These are phyloP conservation scores for Fusarium falciforme DNA, from an alignment of 2,329 filamentous ascomycete genomes.

Conservation along the genomic window DNA sequence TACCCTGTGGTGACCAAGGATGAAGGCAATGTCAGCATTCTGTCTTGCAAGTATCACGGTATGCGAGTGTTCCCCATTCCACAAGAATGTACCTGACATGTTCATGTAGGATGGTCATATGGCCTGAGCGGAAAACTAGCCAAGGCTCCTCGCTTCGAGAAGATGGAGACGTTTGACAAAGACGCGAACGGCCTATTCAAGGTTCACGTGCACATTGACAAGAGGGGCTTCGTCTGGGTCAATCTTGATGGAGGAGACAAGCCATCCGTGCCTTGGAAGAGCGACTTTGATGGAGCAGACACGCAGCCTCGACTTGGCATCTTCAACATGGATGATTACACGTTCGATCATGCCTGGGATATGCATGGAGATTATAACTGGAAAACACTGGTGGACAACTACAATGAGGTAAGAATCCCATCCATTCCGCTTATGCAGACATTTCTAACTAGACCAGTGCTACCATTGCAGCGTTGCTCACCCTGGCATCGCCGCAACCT, in stretches of 20 bases:
- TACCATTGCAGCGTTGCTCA: conserved; percentile 32
- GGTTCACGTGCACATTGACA: conserved; percentile 64
- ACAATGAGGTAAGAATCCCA: conserved; percentile 59
- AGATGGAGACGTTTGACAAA: conserved; percentile 65
- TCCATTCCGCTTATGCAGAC: background rate
- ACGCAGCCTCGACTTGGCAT: conserved; percentile 56
- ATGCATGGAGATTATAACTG: conserved; percentile 68
- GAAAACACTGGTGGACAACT: conserved; percentile 71
- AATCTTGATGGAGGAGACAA: conserved; percentile 62
- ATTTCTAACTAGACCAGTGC: background rate
- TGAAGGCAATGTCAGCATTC: conserved; percentile 61
- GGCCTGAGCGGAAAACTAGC: conserved; percentile 66
- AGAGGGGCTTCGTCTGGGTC: conserved; percentile 66
- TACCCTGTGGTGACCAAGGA: conserved; percentile 65
- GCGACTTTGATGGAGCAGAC: conserved; percentile 61
- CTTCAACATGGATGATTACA: conserved; percentile 63
- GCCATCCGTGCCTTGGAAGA: conserved; percentile 60
- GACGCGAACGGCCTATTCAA: conserved; percentile 64
- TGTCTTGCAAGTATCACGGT: conserved; percentile 70
- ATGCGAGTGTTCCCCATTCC: too few species aligned
- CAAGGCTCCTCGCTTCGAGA: conserved; percentile 70
- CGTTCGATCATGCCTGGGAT: conserved; percentile 67
- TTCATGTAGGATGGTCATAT: conserved; percentile 72
- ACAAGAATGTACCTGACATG: too few species aligned
- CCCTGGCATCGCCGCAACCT: conserved; percentile 22